Conservation (phyloP, 1,139 yeast species). For the Pichia sp. region DNA sequence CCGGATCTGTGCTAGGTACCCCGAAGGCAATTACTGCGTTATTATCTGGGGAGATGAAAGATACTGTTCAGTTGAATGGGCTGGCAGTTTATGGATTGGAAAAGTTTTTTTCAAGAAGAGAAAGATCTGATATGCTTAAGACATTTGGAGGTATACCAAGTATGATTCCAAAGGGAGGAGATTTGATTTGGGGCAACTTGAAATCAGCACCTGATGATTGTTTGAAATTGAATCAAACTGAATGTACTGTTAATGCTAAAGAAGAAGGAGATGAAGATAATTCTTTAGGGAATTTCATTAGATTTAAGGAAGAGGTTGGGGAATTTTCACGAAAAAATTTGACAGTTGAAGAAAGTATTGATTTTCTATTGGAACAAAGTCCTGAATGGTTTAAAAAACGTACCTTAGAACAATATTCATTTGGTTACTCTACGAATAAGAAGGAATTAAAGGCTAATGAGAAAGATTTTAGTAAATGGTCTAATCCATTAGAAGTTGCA, state of each 20-base stretch:
- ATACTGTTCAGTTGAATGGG: constrained; percentile 88
- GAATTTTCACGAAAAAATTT: constrained; percentile 44
- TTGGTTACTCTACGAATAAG: constrained; percentile 60
- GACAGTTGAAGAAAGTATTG: constrained; percentile 62
- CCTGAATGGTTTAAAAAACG: constrained; percentile 73
- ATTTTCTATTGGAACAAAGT: constrained; percentile 54
- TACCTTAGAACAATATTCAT: constrained; percentile 65
- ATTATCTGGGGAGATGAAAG: constrained; percentile 95
- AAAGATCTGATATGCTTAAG: constrained; percentile 77
- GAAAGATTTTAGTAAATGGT: constrained; percentile 72
- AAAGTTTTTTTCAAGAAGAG: constrained; percentile 83
- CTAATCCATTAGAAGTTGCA: constrained; percentile 85
- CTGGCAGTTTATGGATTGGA: constrained; percentile 92
- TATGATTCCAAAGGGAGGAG: constrained; percentile 96
- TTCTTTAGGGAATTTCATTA: constrained; percentile 71
- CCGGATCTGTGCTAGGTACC: constrained; percentile 86
- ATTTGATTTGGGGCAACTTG: constrained; percentile 75
- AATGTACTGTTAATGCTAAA: constrained; percentile 19
- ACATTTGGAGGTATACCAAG: constrained; percentile 92
- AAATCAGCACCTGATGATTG: constrained; percentile 57
- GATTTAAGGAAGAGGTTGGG: constrained; percentile 47
- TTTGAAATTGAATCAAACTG: constrained; percentile 14
- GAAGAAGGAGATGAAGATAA: constrained; percentile 31
- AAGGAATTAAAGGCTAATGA: constrained; percentile 60
- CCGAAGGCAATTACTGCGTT: constrained; percentile 91